These are phyloP conservation scores for Mucor circinelloides DNA, from an alignment of 371 early-diverging fungal genomes.

Conservation along the genomic window DNA sequence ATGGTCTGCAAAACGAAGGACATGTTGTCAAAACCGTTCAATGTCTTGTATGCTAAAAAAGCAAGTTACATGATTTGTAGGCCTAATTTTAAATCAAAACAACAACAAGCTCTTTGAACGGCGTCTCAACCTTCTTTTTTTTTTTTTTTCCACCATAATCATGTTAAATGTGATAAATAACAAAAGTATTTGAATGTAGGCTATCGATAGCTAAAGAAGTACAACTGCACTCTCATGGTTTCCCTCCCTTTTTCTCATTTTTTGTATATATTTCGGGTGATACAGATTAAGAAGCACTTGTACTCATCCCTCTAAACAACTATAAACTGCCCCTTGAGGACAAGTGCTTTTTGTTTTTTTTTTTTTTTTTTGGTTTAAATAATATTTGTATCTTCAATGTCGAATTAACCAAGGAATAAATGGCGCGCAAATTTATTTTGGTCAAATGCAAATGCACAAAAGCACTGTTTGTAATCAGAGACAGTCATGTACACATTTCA, in stretches of 20 bases:
- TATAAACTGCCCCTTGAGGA: background rate
- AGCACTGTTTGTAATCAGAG: background rate
- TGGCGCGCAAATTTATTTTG: background rate
- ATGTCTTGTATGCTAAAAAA: background rate
- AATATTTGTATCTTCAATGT: background rate
- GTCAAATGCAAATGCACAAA: background rate
- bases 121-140: background rate
- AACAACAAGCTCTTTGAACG: background rate
- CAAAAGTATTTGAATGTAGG: no score
- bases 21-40: background rate
- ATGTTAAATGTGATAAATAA: no score
- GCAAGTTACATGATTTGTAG: background rate
- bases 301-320: background rate
- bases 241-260: constrained; percentile 8
- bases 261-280: background rate
- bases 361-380: no score
- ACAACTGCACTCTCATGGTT: background rate
- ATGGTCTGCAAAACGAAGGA: background rate
- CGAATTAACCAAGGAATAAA: background rate
- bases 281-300: constrained; percentile 5
- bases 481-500: background rate
- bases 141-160: no score
- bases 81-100: background rate
- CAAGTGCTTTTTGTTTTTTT: constrained; percentile 8
- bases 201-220: background rate